Evolutionary conservation across 768 basidiomycete species (phyloP).

Genomic region (Candolleomyces aberdarensis): DNA sequence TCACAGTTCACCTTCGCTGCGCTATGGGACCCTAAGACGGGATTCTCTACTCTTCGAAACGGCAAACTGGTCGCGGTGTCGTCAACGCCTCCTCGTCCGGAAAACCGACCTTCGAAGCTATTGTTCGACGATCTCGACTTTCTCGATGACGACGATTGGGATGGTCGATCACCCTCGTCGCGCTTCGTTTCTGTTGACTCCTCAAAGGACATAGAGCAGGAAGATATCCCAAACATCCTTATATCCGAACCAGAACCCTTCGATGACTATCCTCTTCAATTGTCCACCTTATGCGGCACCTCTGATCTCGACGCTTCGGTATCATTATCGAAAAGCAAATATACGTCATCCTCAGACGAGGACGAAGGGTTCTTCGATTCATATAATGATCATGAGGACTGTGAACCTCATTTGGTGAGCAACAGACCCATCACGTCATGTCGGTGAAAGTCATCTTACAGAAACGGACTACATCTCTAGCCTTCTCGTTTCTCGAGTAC

Average conservation of each 20-base stretch:
- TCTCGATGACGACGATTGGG: not conserved
- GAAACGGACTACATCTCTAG: not conserved
- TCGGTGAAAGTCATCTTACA: not conserved
- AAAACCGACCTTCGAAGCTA: not conserved
- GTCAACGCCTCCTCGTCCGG: not conserved
- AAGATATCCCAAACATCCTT: not conserved
- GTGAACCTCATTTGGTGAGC: conserved; percentile 1
- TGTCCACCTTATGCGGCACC: not conserved
- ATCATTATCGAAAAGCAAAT: too few species aligned
- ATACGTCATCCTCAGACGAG: not conserved
- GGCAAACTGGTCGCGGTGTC: not conserved
- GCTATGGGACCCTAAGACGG: conserved; percentile 7
- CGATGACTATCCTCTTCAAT: not conserved
- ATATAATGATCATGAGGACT: not conserved
- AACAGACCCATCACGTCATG: not conserved
- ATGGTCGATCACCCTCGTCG: not conserved
- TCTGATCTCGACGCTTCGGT: not conserved
- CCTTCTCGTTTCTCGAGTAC: conserved; percentile 8
- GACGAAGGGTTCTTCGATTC: conserved; percentile 11
- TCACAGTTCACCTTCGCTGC: conserved; percentile 10
- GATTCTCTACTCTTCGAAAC: conserved; percentile 7
- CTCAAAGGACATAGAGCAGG: not conserved
- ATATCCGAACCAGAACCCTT: not conserved
- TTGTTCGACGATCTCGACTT: not conserved
- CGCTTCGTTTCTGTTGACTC: too few species aligned